Evolutionary conservation across 2,329 filamentous ascomycete genomes (phyloP), one percentile per base, ranked within the genome.

Genomic region (Sporothrix phasma): DNA sequence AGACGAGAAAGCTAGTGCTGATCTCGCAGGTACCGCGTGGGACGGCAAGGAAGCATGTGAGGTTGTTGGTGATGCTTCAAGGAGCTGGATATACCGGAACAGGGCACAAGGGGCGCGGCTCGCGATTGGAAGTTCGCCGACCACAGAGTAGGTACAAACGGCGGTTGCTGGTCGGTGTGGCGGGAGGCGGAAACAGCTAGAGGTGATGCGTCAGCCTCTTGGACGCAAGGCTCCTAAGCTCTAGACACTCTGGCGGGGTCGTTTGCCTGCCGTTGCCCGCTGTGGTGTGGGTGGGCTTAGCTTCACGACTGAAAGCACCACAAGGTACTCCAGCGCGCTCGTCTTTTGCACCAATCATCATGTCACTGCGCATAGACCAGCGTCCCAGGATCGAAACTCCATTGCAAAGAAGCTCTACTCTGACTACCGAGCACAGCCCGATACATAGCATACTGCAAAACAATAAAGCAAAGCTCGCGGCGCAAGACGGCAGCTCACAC

Each of bases 101-200:
- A 11, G 31, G 31, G 10, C 11, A 22, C 19, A 39, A 17, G 17
- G 19, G 43, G 22, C 3, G 43, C 8, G 19, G 56, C 7, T 34
- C 10, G 11, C 37, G 19, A 17, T 19, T 43, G 22, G 37, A 26
- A 24, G 43, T 43, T 26, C 22, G 37, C 22, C 22, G 22, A 43
- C 39, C 56, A 45, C n/a, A 34, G 17, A 29, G 58, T 19, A 61
- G 58, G 58, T 49, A 15, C 58, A 41, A 61, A 47, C 19, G n/a
- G n/a, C n/a, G 43, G 58, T 43, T 58, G 37, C 43, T 47, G 29
- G 43, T 61, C 43, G 58, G 29, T 61, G 43, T 61, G 19, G 59
- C 56, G 22, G 46, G 31, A 47, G 10, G 34, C 29, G 26, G 26
- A 37, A 45, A 34, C 45, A 24, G 59, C n/a, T 37, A 43, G 45